Evolutionary conservation across 2,329 filamentous ascomycete genomes (phyloP), one percentile per base, ranked within the genome.

Genomic region (Phyllosticta citrichinensis): DNA sequence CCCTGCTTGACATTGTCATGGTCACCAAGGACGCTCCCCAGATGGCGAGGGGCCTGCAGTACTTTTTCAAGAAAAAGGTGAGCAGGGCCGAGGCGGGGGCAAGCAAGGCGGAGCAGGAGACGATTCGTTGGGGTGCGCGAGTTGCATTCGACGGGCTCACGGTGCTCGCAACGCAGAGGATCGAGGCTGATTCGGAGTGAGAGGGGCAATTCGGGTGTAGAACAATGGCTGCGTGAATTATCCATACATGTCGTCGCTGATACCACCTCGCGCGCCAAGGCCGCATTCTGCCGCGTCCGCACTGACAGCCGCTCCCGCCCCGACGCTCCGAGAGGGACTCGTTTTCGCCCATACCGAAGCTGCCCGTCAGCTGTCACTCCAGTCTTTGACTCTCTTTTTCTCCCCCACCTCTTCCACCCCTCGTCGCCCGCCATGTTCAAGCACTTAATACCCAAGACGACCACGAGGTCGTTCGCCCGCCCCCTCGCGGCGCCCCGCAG

Each of bases 61-160:
- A 87, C 73, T 94, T 96, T 69, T 69, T 97, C 58, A 83, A 84
- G 68, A 91, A 88, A 71, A 82, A 87, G 53, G 81, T 97, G 17
- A 79, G 82, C 4, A 88, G 86, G 70, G 87, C 86, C 0, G 82
- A 84, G 3, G 70, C 78, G 30, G 73, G 73, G 5, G 74, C 74
- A 35, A 76, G 71, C n/a, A 77, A 77, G 62, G 74, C 75, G 55
- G 83, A 86, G 66, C 76, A 72, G 65, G 80, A 80, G 60, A 71
- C 77, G 14, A 74, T 86, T 2, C 71, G 68, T 63, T 75, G 74
- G 69, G 79, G 75, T 2, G 78, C 75, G 63, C 69, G 69, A 58
- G 67, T 72, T 17, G 71, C 74, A 3, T 68, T 67, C 58, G 70
- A 72, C 58, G 71, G 73, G 64, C 64, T 79, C 64, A 65, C 65